These are phyloP conservation scores for Thinopyrum obtusiflorum DNA, from an alignment of 202 grass and related monocot genomes.

Conservation along the genomic window DNA sequence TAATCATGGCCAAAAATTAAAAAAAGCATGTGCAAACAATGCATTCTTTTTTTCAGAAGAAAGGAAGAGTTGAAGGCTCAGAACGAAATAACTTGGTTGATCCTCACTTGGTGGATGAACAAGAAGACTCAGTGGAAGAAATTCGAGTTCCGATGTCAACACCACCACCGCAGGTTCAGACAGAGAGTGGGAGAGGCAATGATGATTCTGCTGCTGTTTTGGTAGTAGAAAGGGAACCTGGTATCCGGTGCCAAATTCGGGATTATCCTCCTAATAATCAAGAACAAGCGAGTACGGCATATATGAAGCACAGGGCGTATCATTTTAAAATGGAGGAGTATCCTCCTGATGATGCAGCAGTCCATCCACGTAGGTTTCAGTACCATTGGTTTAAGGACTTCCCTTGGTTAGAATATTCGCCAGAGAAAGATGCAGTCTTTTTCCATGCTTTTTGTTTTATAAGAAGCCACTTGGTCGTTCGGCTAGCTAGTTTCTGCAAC, in stretches of 20 bases:
- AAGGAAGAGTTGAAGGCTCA: not conserved
- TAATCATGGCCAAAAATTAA: too few species aligned
- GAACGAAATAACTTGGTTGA: not conserved
- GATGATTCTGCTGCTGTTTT: not conserved
- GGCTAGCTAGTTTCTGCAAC: too few species aligned
- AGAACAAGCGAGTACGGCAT: not conserved
- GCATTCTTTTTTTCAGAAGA: not conserved
- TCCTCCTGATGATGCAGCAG: too few species aligned
- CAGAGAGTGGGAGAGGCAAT: too few species aligned
- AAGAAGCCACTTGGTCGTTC: too few species aligned
- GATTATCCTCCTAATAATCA: not conserved
- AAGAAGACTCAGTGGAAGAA: not conserved
- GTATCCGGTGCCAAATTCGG: not conserved
- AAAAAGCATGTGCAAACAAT: not conserved
- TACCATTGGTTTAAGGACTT: too few species aligned
- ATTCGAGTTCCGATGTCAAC: not conserved
- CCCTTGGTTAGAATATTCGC: too few species aligned
- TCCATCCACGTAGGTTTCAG: too few species aligned
- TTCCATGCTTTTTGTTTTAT: too few species aligned
- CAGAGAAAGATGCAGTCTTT: too few species aligned
- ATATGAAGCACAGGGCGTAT: not conserved
- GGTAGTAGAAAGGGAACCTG: not conserved
- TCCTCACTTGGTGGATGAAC: not conserved
- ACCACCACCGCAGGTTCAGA: not conserved
- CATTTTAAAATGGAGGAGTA: too few species aligned